Conservation (phyloP, 2,329 filamentous ascomycete genomes). For the Alternaria consortialis region DNA sequence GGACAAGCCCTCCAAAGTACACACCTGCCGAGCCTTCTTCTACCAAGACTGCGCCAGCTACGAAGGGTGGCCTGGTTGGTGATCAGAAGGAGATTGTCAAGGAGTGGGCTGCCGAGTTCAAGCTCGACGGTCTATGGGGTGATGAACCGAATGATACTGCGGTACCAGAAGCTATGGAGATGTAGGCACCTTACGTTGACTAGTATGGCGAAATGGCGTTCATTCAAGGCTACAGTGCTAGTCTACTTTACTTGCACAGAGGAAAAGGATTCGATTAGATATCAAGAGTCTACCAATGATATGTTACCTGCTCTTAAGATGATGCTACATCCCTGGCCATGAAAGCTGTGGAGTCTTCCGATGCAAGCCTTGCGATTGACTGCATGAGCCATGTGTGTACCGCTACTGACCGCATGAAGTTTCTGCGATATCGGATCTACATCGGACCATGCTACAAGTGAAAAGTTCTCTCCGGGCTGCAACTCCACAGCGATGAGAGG, state of each 20-base stretch:
- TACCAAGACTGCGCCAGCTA: slow-evolving; percentile 49
- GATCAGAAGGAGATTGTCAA: slow-evolving; percentile 86
- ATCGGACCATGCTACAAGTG: slow-evolving; percentile 22
- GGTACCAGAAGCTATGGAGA: slow-evolving; percentile 50
- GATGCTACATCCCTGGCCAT: background rate
- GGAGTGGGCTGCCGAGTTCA: slow-evolving; percentile 94
- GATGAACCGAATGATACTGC: slow-evolving; percentile 60
- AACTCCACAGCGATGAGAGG: slow-evolving; percentile 14
- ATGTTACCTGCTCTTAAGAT: slow-evolving; percentile 2
- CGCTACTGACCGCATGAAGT: slow-evolving; percentile 30
- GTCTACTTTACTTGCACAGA: slow-evolving; percentile 11
- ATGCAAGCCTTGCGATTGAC: slow-evolving; percentile 16
- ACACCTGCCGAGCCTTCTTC: slow-evolving; percentile 60
- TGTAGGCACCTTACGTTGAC: slow-evolving; percentile 22
- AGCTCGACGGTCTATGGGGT: slow-evolving; percentile 91
- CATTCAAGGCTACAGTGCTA: background rate
- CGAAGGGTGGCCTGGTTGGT: slow-evolving; percentile 53
- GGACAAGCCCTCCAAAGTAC: slow-evolving; percentile 79
- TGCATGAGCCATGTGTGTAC: slow-evolving; percentile 16
- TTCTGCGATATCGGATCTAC: slow-evolving; percentile 37
- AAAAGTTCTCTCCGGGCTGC: slow-evolving; percentile 13
- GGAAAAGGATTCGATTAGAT: slow-evolving; percentile 15
- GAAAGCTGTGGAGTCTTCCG: slow-evolving; percentile 3
- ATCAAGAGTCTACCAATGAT: slow-evolving; percentile 27
- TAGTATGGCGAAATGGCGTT: slow-evolving; percentile 22